Percentiles rank a stretch among this genome's conserved stretches.
These are phyloP conservation scores for Lepraria neglecta DNA, from an alignment of 495 filamentous ascomycete species.

Conservation along the genomic window DNA sequence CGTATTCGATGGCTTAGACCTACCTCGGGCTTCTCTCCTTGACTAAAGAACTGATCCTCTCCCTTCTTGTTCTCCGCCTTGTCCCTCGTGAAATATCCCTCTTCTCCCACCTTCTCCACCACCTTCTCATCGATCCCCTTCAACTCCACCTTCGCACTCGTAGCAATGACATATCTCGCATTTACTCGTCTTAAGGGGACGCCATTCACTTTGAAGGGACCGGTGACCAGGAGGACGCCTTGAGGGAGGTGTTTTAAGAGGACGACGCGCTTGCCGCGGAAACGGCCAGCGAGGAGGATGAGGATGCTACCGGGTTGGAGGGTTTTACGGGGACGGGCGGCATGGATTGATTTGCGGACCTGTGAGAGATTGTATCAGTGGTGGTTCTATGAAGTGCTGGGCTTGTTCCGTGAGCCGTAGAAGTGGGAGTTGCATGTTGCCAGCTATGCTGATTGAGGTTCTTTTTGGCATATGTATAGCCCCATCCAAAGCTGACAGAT, in stretches of 20 bases:
- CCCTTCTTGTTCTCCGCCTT: conserved; percentile 84
- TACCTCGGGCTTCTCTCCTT: conserved; percentile 95
- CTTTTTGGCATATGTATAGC: too few species aligned
- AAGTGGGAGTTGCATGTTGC: not conserved
- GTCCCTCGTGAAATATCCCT: conserved; percentile 92
- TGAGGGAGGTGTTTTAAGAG: conserved; percentile 94
- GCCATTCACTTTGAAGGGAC: conserved; percentile 99
- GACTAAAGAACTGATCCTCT: conserved; percentile 95
- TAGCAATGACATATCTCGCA: conserved; percentile 97
- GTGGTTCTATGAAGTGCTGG: not conserved
- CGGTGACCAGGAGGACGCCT: conserved; percentile 97
- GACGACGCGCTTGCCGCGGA: conserved; percentile 99
- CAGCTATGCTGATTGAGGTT: not conserved
- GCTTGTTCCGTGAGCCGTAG: not conserved
- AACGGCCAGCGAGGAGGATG: conserved; percentile 98
- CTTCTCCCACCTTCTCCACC: conserved; percentile 73
- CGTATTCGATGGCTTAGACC: conserved; percentile 30
- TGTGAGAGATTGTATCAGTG: conserved; percentile 37
- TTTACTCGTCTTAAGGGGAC: conserved; percentile 97
- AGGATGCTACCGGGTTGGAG: conserved; percentile 91
- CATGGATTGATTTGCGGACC: conserved; percentile 90
- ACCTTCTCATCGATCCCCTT: conserved; percentile 72
- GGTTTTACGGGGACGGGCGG: conserved; percentile 73
- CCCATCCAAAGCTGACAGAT: too few species aligned
- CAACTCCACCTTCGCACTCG: conserved; percentile 82